Percentiles rank a stretch among this genome's conserved stretches.
Evolutionary conservation across 768 basidiomycete species (phyloP).

Genomic region (Suillus subluteus): DNA sequence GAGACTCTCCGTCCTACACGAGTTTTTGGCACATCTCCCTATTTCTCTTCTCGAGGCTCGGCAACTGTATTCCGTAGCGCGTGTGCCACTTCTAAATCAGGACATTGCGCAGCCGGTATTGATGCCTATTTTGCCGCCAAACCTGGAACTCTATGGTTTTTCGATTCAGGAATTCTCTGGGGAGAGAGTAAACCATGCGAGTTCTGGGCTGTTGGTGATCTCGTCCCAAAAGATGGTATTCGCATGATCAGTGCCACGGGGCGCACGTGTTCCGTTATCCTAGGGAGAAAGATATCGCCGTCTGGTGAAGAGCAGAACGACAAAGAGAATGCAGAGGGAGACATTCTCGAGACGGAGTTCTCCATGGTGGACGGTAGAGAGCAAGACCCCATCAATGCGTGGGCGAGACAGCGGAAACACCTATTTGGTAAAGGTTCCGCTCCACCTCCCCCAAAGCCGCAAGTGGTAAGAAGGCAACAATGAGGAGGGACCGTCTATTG

Average conservation of each 20-base stretch:
- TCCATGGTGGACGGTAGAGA: slow-evolving; percentile 74
- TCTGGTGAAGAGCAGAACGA: slow-evolving; percentile 14
- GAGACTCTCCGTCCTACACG: slow-evolving; percentile 51
- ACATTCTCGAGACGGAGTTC: slow-evolving; percentile 66
- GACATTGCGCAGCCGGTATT: slow-evolving; percentile 57
- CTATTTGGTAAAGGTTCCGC: slow-evolving; percentile 50
- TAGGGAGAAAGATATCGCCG: slow-evolving; percentile 41
- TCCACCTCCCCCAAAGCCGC: background rate
- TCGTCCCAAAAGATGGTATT: slow-evolving; percentile 57
- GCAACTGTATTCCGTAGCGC: slow-evolving; percentile 59
- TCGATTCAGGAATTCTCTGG: slow-evolving; percentile 68
- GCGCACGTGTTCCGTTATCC: slow-evolving; percentile 64
- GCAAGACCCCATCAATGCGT: slow-evolving; percentile 63
- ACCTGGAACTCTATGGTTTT: slow-evolving; percentile 73
- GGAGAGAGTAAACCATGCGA: slow-evolving; percentile 79
- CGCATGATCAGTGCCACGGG: slow-evolving; percentile 65
- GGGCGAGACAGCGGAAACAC: slow-evolving; percentile 62
- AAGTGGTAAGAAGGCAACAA: slow-evolving; percentile 11
- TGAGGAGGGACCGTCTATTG: slow-evolving; percentile 5
- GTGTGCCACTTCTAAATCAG: slow-evolving; percentile 38
- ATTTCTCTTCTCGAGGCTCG: slow-evolving; percentile 52
- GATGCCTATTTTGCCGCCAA: slow-evolving; percentile 77
- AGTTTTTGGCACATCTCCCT: slow-evolving; percentile 54
- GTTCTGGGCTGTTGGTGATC: slow-evolving; percentile 68
- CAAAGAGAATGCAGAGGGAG: slow-evolving; percentile 45